Evolutionary conservation across 1,284 basidiomycete genomes (phyloP).

Genomic region (Cronartium quercuum): DNA sequence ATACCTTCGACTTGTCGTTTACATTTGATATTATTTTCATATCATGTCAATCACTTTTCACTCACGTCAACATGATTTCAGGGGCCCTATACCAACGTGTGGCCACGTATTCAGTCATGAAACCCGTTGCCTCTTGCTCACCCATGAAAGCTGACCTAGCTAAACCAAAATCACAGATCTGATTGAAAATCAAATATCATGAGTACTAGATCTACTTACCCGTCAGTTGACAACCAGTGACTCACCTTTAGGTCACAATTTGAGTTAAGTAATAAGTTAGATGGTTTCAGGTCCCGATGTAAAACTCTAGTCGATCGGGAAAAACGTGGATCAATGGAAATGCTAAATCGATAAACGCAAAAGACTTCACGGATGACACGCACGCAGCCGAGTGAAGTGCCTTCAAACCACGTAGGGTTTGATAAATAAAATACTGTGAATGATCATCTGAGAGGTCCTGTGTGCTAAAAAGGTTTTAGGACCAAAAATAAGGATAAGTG

Average conservation of each 20-base stretch:
- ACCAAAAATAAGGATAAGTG: not conserved
- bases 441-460: conserved; percentile 61
- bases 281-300: conserved; percentile 38
- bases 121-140: conserved; percentile 47
- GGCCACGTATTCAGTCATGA: conserved; percentile 50
- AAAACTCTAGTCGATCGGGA: conserved; percentile 6
- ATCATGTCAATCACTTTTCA: too few relatives aligned
- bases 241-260: conserved; percentile 39
- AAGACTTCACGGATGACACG: not conserved
- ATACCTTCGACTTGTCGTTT: too few relatives aligned
- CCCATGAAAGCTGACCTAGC: conserved; percentile 48
- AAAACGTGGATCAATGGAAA: conserved; percentile 26
- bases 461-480: conserved; percentile 40
- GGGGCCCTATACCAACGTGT: conserved; percentile 90
- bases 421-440: conserved; percentile 86
- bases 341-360: not conserved
- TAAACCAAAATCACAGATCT: conserved; percentile 55
- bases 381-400: conserved; percentile 42
- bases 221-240: not conserved
- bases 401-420: conserved; percentile 52
- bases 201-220: not conserved
- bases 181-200: not conserved
- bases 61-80: conserved; percentile 72
- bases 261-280: conserved; percentile 36
- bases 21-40: too few relatives aligned